Conservation (phyloP, 2,329 filamentous ascomycete genomes). For the Xylaria sp. region DNA sequence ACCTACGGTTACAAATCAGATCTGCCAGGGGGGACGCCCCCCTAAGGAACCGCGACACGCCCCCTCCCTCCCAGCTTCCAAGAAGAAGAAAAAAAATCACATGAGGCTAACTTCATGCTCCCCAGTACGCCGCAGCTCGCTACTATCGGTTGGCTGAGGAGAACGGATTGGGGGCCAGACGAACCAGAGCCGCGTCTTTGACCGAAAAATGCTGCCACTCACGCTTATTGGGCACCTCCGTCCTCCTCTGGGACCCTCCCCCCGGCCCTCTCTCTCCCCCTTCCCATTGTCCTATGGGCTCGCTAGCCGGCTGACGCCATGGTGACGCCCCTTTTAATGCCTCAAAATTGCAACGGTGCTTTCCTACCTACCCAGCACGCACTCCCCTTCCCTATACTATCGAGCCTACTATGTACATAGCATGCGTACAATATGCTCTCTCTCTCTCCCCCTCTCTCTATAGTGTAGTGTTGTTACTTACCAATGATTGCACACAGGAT, state of each 20-base stretch:
- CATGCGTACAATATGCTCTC: too few species aligned
- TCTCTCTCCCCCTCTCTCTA: constrained; percentile 9
- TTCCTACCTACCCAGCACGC: constrained; percentile 11
- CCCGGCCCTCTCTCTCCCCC: constrained; percentile 1
- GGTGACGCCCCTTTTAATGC: constrained; percentile 20
- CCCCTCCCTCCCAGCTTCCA: constrained; percentile 8
- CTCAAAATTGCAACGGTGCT: constrained; percentile 25
- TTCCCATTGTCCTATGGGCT: constrained; percentile 12
- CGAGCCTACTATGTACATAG: constrained; percentile 3
- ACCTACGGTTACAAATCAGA: constrained; percentile 36
- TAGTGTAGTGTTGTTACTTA: constrained; percentile 27
- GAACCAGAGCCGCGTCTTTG: constrained; percentile 28
- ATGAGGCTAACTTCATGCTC: constrained; percentile 53
- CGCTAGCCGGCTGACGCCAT: constrained; percentile 13
- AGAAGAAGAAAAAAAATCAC: constrained; percentile 35
- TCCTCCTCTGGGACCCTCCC: not conserved
- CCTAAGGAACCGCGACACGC: constrained; percentile 11
- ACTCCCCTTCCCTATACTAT: not conserved
- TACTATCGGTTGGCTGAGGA: constrained; percentile 92
- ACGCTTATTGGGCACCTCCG: constrained; percentile 4
- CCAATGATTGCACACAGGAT: constrained; percentile 64
- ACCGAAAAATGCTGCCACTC: constrained; percentile 30
- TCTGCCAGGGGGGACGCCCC: constrained; percentile 14
- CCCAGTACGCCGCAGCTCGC: constrained; percentile 76
- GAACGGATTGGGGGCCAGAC: constrained; percentile 56